Evolutionary conservation across 164 flowering plant genomes (phyloP), one percentile per base, ranked within the genome.

Genomic region (Platanus orientalis): DNA sequence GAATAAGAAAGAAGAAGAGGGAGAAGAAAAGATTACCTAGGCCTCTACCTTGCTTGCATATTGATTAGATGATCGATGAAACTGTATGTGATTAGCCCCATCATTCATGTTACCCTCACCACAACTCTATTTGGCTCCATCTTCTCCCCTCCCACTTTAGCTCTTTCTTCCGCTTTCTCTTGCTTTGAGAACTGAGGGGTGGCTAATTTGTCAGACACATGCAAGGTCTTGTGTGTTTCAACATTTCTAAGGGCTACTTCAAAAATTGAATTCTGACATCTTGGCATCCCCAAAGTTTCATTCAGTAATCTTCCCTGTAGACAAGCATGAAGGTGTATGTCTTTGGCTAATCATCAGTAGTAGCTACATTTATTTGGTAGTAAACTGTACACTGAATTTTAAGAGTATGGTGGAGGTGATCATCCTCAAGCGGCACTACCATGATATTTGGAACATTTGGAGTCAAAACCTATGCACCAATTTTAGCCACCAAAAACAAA

Each of bases 401-500:
- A 10, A 34, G 10, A n/a, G n/a, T n/a, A 76, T 92, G 94, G 61
- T 69, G 85, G 56, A 95, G 87, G 77, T 87, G 99, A 66, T 78
- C 82, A 71, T 92, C 96, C 58, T 88, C 94, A 65, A 97, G 97
- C 27, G 79, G 87, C 63, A 63, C 64, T 70, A 95, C 98, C 78
- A 59, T 82, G 66, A 95, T 95, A 78, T 95, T 98, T 29, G 99
- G 99, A 55, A 95, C 84, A 85, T 95, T 95, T 60, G 99, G 98
- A 34, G 99, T 92, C 67, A 95, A 97, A 73, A 95, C 97, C 99
- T 95, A 64, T 28, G 21, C 12, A 65, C 23, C 57, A 53, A 65
- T 58, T 23, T 21, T 21, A 59, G 24, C 16, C 54, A 29, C 29
- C 45, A 63, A 30, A 39, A 62, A 40, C 49, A 66, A 40, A 61